Evolutionary conservation across 2,329 filamentous ascomycete genomes (phyloP), one percentile per base, ranked within the genome.

Genomic region (Ophiosphaerella herpotricha): DNA sequence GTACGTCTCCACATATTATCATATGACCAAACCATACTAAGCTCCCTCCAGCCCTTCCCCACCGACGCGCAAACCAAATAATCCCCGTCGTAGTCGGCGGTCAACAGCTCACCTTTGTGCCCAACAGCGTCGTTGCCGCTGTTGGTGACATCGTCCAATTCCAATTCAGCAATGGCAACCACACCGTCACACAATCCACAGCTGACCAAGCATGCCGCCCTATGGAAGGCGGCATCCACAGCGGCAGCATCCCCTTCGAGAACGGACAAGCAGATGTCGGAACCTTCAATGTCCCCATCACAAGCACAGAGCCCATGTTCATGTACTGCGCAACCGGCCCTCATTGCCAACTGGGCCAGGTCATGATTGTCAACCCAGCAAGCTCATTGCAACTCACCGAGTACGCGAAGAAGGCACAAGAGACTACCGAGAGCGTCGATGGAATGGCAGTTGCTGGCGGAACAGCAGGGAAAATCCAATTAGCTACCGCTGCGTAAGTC

Each of bases 1-100:
- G 42, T 57, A 55, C 7, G 18, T 23, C 18, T 7, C 34, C 21
- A 7, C 3, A 29, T 23, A 6, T 9, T 24, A n/a, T 34, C 37
- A 16, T 6, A 3, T 7, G 35, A 13, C n/a, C 29, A 9, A 14
- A 18, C 18, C 34, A 8, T 36, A n/a, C 39, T 44, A 46, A 48
- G 21, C 4, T 5, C 14, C 21, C 2, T 24, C n/a, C 32, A 64
- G 57, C 52, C 43, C 59, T 57, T n/a, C 60, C 58, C 5, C 54
- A 58, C 39, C 60, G 60, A 24, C 60, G 64, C 35, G 51, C 55
- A 14, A 60, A 54, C 41, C 54, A 63, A 39, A 54, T 65, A 23
- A 65, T 69, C 26, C 63, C 67, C 11, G 64, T 70, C 2, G 57
- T 70, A 7, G 67, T 70, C 11, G 67, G 67, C 5, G 67, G 67